Base-by-base conservation (phyloP, 2,329 filamentous ascomycete genomes). In the Sphaerulina vaccinii region DNA sequence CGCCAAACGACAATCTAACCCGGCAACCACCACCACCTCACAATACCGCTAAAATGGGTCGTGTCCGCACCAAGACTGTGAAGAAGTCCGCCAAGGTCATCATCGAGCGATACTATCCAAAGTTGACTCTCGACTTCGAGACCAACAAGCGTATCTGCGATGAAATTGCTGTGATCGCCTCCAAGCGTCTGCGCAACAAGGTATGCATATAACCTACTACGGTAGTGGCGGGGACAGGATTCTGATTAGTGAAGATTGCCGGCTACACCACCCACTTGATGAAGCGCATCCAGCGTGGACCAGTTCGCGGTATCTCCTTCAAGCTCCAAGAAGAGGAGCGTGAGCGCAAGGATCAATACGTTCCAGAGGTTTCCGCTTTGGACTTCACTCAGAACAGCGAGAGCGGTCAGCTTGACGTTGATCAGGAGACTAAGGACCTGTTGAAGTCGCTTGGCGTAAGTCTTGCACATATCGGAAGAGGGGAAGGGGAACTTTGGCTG, bases 291-390 rank as follows among this genome's bases (percentile, higher is more conserved):
- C 93, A 97, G 84, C 90, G 93, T 76, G 93, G 93, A 65, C 93
- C 93, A 65, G 93, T 99, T 78, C 95, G 93, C 71, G 93, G 93
- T 83, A 99, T 99, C 80, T 99, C 95, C 78, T 99, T 99, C 91
- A 99, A 99, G 86, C 89, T 99, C 58, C 93, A 99, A 82, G 93
- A 99, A 83, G 93, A 99, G 83, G 93, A 99, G 87, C 90, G 93
- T 84, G 93, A 99, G 82, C 88, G 93, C 76, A 99, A 99, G 88
- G 93, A 99, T 83, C 93, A 99, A 83, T 99, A 96, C 82, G 93
- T 99, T 65, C 93, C 93, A 72, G 93, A 99, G 81, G 83, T 99
- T 69, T 99, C 95, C 57, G 93, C 93, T 73, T 88, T 99, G 74
- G 93, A 99, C 84, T 95, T 96, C 82, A 85, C 87, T 72, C 90